Conservation (phyloP, 2,329 filamentous ascomycete species). For the Exophiala xenobiotica region DNA sequence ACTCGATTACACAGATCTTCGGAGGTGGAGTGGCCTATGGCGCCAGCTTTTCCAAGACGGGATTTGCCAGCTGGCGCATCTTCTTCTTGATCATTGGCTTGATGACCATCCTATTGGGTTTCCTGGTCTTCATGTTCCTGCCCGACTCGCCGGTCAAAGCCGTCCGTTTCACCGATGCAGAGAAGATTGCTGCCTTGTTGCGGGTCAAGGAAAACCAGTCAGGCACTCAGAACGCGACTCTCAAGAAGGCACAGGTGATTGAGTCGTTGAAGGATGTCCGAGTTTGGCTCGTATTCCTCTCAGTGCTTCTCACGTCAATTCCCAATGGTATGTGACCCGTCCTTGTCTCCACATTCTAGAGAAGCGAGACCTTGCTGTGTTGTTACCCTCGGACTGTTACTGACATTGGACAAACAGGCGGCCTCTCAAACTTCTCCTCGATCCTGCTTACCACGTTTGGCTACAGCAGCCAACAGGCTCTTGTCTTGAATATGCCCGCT, state of each 20-base stretch:
- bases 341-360: not conserved
- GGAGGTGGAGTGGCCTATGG: conserved; percentile 43
- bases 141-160: conserved; percentile 45
- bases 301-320: conserved; percentile 19
- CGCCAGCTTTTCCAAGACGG: conserved; percentile 29
- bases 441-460: conserved; percentile 47
- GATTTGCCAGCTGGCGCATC: conserved; percentile 31
- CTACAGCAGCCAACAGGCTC: conserved; percentile 45
- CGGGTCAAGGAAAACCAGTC: conserved; percentile 50
- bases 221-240: conserved; percentile 52
- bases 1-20: conserved; percentile 31
- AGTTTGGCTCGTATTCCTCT: conserved; percentile 46
- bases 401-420: conserved; percentile 2
- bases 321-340: conserved; percentile 12
- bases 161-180: conserved; percentile 38
- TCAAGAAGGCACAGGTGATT: conserved; percentile 48
- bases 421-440: conserved; percentile 44
- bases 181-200: conserved; percentile 42
- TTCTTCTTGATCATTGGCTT: conserved; percentile 51
- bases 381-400: not conserved
- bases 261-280: conserved; percentile 51
- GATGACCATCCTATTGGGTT: conserved; percentile 42
- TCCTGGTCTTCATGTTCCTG: conserved; percentile 40
- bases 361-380: no score
- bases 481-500: conserved; percentile 46